Percentiles rank a stretch among this genome's conserved stretches.
Conservation (phyloP, 176 grass and related monocot species). For the Lolium multiflorum region DNA sequence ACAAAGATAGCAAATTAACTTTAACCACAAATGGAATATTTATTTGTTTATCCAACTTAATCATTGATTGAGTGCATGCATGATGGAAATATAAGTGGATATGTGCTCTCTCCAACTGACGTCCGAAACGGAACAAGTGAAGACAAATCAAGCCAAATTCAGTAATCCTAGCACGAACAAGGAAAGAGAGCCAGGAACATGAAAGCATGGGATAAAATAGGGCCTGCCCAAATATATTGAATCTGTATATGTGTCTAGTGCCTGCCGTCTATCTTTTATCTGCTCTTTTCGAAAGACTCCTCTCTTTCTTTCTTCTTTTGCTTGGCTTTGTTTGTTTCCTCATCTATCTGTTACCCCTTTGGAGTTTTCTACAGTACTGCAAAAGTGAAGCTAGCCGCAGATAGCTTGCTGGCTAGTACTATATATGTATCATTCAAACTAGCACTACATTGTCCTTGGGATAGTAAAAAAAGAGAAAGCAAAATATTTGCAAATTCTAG, state of each 20-base stretch:
- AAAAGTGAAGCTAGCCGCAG: conserved; percentile 31
- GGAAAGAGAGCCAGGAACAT: conserved; percentile 40
- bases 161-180: conserved; percentile 46
- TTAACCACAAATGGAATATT: conserved; percentile 30
- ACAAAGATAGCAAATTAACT: conserved; percentile 25
- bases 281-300: conserved; percentile 36
- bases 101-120: not conserved
- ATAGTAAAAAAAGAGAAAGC: conserved; percentile 9
- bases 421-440: conserved; percentile 29
- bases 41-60: not conserved
- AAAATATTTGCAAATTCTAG: not conserved
- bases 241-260: conserved; percentile 32
- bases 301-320: conserved; percentile 47
- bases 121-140: conserved; percentile 35
- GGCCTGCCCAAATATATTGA: conserved; percentile 30
- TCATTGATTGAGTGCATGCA: not conserved
- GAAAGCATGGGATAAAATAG: conserved; percentile 51
- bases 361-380: conserved; percentile 21
- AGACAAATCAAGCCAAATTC: conserved; percentile 44
- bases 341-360: conserved; percentile 37
- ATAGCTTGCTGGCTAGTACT: not conserved
- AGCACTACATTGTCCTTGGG: conserved; percentile 25
- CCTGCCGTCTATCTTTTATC: conserved; percentile 26
- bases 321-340: conserved; percentile 43
- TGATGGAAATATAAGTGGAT: conserved; percentile 18